phyloP scores from a whole-genome alignment of 345 rosid species.

The Abelmoschus esculentus region DNA sequence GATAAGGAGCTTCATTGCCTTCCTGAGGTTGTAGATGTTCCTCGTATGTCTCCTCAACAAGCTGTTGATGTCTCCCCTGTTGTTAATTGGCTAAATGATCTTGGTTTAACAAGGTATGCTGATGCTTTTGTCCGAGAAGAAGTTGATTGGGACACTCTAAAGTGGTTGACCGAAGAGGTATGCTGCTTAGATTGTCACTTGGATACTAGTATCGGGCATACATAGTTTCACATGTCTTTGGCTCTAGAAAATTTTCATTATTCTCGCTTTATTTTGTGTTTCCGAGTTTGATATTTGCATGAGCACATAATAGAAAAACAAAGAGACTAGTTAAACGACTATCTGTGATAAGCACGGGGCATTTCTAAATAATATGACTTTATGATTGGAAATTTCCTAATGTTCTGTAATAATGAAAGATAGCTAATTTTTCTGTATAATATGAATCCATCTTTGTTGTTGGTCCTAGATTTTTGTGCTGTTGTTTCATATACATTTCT shows the following conservation, averaged over 20 bases:
- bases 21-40: conserved; percentile 28
- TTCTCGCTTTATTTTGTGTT: background rate
- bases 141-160: conserved; percentile 81
- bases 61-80: conserved; percentile 61
- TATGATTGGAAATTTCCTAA: background rate
- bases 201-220: background rate
- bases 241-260: background rate
- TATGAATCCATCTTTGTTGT: background rate
- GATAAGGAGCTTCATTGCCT: conserved; percentile 15
- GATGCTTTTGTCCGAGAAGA: conserved; percentile 68
- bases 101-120: conserved; percentile 64
- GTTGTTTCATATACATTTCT: background rate
- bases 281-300: background rate
- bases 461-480: background rate
- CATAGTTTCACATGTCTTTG: background rate
- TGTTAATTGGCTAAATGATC: conserved; percentile 45
- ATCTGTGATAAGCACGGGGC: background rate
- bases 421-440: background rate
- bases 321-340: background rate
- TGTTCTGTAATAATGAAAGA: background rate
- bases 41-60: conserved; percentile 29
- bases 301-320: background rate
- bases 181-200: background rate
- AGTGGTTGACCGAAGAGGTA: conserved; percentile 85
- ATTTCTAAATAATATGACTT: background rate